phyloP scores from a whole-genome alignment of 2,329 filamentous ascomycete genomes.

The Karstenula rhodostoma region DNA sequence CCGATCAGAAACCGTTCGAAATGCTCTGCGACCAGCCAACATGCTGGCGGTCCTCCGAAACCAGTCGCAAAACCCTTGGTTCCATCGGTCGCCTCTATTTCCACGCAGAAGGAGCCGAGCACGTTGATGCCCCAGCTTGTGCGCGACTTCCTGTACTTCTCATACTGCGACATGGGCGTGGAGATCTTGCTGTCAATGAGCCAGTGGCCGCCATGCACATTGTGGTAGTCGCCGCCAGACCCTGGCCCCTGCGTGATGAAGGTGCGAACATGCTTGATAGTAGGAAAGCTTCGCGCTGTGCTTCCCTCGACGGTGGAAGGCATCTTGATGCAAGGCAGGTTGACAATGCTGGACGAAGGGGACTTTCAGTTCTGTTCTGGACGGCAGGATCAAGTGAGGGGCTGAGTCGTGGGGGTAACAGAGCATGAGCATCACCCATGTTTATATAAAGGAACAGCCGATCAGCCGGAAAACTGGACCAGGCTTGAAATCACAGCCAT shows the following conservation, averaged over 20 bases:
- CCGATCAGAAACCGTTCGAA: constrained; percentile 92
- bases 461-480: constrained; percentile 26
- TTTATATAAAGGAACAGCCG: constrained; percentile 33
- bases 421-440: constrained; percentile 21
- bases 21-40: constrained; percentile 93
- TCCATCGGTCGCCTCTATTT: constrained; percentile 87
- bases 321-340: constrained; percentile 27
- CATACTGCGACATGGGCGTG: constrained; percentile 89
- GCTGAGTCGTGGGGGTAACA: constrained; percentile 28
- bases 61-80: constrained; percentile 95
- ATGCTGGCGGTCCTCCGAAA: constrained; percentile 91
- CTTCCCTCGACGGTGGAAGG: constrained; percentile 29
- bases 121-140: constrained; percentile 98
- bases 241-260: constrained; percentile 73
- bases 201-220: constrained; percentile 79
- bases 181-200: constrained; percentile 91
- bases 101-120: constrained; percentile 87
- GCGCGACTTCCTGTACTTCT: constrained; percentile 84
- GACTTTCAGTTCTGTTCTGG: neutral
- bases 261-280: constrained; percentile 77
- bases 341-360: constrained; percentile 6
- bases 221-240: constrained; percentile 85
- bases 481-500: constrained; percentile 1
- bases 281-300: constrained; percentile 68
- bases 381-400: constrained; percentile 14